phyloP scores from a whole-genome alignment of 805 yeast genomes.

The Starmerella sp. region DNA sequence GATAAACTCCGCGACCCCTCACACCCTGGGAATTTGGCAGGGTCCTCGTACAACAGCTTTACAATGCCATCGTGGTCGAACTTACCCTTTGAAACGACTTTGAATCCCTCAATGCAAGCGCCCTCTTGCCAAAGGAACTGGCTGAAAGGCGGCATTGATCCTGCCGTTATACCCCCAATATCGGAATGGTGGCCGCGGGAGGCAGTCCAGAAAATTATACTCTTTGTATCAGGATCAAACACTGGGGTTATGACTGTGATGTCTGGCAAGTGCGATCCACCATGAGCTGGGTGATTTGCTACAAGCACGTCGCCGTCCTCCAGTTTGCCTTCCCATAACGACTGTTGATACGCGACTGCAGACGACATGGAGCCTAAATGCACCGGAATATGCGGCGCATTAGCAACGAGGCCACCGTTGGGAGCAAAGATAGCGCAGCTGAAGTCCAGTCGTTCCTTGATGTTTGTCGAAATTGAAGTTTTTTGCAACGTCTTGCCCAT shows the following conservation, averaged over 20 bases:
- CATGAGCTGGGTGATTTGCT: conserved; percentile 70
- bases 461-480: conserved; percentile 72
- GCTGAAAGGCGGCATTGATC: conserved; percentile 91
- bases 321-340: conserved; percentile 51
- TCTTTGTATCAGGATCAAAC: conserved; percentile 38
- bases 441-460: conserved; percentile 72
- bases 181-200: conserved; percentile 95
- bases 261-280: conserved; percentile 85
- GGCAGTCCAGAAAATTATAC: conserved; percentile 77
- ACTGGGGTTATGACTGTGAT: conserved; percentile 90
- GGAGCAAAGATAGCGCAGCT: conserved; percentile 75
- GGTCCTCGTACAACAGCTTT: conserved; percentile 52
- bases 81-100: conserved; percentile 56
- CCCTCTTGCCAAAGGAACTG: conserved; percentile 82
- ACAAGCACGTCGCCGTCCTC: conserved; percentile 65
- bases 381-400: conserved; percentile 82
- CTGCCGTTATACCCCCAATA: conserved; percentile 85
- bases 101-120: conserved; percentile 70
- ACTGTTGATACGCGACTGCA: conserved; percentile 56
- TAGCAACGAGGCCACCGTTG: conserved; percentile 69
- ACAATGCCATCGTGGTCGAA: conserved; percentile 67
- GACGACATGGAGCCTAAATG: conserved; percentile 82
- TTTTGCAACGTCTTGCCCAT: conserved; percentile 74
- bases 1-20: conserved; percentile 76
- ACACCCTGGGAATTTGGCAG: conserved; percentile 74